Evolutionary conservation across 2,329 filamentous ascomycete species (phyloP).

Genomic region (Epichloe baconii): DNA sequence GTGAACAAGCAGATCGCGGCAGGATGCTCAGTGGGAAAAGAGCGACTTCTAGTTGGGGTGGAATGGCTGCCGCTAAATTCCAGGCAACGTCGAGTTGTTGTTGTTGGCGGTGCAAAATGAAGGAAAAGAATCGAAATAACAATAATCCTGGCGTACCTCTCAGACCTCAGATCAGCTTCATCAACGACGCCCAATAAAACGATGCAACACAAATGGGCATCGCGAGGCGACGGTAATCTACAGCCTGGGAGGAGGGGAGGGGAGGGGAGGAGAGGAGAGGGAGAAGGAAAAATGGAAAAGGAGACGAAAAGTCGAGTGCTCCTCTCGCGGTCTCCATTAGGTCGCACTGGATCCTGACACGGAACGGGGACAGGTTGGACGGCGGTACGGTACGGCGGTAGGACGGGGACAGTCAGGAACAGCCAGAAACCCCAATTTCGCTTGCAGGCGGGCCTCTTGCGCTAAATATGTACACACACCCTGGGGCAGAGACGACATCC

Average conservation of each 20-base stretch:
- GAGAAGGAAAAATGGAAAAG: background rate
- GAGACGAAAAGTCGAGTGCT: background rate
- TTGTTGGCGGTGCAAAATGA: background rate
- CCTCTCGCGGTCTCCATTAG: background rate
- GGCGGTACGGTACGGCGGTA: no score
- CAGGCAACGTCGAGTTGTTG: background rate
- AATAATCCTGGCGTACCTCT: background rate
- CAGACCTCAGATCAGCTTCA: background rate
- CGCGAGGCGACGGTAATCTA: conserved; percentile 6
- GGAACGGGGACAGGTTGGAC: background rate
- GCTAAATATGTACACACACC: background rate
- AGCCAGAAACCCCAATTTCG: conserved; percentile 8
- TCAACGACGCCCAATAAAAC: conserved; percentile 8
- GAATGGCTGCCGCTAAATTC: background rate
- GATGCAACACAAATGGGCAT: conserved; percentile 8
- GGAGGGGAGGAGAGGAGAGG: conserved; percentile 1
- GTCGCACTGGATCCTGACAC: background rate
- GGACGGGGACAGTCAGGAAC: no score
- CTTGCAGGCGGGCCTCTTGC: conserved; percentile 7
- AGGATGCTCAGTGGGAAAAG: background rate
- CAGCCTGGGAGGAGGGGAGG: background rate
- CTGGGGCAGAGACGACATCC: background rate
- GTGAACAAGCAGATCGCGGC: background rate
- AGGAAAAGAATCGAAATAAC: background rate
- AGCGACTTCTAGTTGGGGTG: conserved; percentile 1